Evolutionary conservation across 164 flowering plant species (phyloP), one percentile per base, ranked within the genome.

Genomic region (Echeveria elegans): DNA sequence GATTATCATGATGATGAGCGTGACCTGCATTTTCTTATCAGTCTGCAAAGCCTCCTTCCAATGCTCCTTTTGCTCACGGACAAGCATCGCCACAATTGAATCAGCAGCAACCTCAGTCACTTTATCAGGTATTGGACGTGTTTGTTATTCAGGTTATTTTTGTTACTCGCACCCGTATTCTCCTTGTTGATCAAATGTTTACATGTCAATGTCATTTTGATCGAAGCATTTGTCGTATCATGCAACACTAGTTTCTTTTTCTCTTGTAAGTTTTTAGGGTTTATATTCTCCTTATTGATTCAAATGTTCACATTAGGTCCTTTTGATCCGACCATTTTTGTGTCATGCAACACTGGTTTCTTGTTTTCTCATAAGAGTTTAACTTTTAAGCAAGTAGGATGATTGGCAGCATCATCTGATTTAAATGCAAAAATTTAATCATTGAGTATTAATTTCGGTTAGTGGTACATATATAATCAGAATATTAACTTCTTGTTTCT

Each of bases 41-140:
- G 95, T 71, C 88, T 77, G 85, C 65, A 67, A 82, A 74, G 66
- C 85, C 30, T 34, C 66, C 82, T 45, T 59, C 77, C 69, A 67
- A 79, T 77, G 58, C 18, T 50, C 34, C 37, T 18, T 21, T 40
- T 52, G 30, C 34, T 43, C 45, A 40, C 45, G 45, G 45, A 40
- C 45, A 40, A 40, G 45, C 45, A 40, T 40, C 45, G 11, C 45
- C 45, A 40, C 45, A 40, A 11, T 15, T 40, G 45, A 40, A 40
- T 40, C 45, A 40, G 45, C 45, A 40, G 15, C 45, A 40, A 40
- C 15, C 45, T 43, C 45, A 9, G 0, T 40, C 45, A 14, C 45
- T 40, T 40, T 40, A 40, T 40, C 45, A 40, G 45, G 98, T 92
- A 72, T n/a, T 61, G 1, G 24, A 32, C 12, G 32, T 56, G 38